A percentile compares a stretch with the other conserved stretches of the same genome.
These are phyloP conservation scores for Hevea brasiliensis DNA, from an alignment of 345 rosid genomes.

Conservation along the genomic window DNA sequence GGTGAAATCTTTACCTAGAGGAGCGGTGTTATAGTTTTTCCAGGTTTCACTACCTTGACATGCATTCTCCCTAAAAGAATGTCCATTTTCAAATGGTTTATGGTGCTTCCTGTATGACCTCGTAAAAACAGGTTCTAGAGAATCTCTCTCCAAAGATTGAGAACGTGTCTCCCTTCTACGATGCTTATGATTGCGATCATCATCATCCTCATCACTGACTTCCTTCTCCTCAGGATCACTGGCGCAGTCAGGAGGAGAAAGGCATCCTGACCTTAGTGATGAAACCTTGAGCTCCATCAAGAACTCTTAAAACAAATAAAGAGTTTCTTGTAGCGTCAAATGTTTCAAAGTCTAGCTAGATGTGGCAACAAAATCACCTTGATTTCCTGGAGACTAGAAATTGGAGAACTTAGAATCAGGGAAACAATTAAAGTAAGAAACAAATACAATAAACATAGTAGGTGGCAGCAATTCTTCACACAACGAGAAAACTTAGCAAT, in stretches of 20 bases:
- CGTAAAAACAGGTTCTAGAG: constrained; percentile 52
- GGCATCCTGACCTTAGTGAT: constrained; percentile 55
- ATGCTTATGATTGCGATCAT: constrained; percentile 97
- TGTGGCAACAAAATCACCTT: constrained; percentile 9
- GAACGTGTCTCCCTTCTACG: constrained; percentile 70
- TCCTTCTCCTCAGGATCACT: constrained; percentile 91
- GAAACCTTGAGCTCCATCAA: constrained; percentile 76
- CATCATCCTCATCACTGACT: constrained; percentile 96
- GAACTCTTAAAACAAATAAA: constrained; percentile 20
- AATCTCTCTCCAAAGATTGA: constrained; percentile 68
- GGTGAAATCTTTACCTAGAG: constrained; percentile 46
- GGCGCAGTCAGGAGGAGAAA: constrained; percentile 63
- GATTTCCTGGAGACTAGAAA: constrained; percentile 13
- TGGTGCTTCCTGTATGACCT: constrained; percentile 67
- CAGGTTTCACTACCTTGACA: constrained; percentile 50
- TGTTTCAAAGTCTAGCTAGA: constrained; percentile 23
- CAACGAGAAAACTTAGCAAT: not conserved
- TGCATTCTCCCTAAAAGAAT: constrained; percentile 53
- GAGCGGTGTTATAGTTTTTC: constrained; percentile 37
- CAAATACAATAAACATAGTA: not conserved
- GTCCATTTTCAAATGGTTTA: constrained; percentile 65
- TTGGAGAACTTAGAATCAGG: constrained; percentile 24
- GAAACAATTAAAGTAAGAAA: constrained; percentile 13
- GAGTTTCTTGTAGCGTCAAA: constrained; percentile 18
- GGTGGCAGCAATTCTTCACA: not conserved